Conservation (phyloP, 2,329 filamentous ascomycete genomes). For the Diaporthe humulicola region DNA sequence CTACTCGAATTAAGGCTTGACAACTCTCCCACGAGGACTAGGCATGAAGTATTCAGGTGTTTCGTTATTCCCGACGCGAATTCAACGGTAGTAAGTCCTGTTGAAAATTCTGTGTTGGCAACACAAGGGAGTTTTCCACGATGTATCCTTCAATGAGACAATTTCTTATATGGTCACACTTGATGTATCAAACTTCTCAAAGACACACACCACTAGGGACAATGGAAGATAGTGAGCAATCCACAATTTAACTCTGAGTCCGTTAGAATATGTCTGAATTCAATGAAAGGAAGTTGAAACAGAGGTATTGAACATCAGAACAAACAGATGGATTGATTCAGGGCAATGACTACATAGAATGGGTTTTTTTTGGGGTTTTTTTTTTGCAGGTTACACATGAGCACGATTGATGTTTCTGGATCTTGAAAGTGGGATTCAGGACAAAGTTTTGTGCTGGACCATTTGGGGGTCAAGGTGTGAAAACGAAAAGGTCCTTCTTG, state of each 20-base stretch:
- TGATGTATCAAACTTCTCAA: too few relatives aligned
- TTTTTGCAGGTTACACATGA: neutral
- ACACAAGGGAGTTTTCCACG: neutral
- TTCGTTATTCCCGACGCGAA: neutral
- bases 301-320: neutral
- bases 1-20: neutral
- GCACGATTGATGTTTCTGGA: neutral
- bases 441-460: neutral
- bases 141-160: neutral
- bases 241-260: neutral
- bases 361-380: neutral
- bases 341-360: neutral
- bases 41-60: neutral
- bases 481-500: neutral
- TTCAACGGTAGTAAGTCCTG: fast-evolving
- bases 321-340: neutral
- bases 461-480: too few relatives aligned
- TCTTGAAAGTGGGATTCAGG: neutral
- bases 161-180: too few relatives aligned
- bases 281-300: neutral
- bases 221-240: neutral
- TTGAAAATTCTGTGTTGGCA: neutral
- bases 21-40: neutral
- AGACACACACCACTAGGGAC: neutral
- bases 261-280: neutral